Evolutionary conservation across 331 rosid genomes (phyloP), one percentile per base, ranked within the genome.

Genomic region (Stylosanthes scabra): DNA sequence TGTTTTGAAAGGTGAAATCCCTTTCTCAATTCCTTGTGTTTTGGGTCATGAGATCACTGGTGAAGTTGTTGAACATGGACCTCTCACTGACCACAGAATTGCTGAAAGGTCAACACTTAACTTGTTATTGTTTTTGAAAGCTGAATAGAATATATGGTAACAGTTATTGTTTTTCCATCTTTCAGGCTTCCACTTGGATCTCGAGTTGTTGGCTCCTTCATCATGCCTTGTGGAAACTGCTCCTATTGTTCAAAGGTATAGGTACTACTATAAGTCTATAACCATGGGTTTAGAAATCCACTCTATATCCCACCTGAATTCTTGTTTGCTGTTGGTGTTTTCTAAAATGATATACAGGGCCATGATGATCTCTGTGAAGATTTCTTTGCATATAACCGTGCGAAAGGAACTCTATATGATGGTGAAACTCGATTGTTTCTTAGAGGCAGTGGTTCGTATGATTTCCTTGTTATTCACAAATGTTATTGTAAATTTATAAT

Each of bases 181-280:
- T 63, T 66, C 87, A 93, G 98, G 80, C 87, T 86, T 77, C 98
- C 96, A 0, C 47, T 91, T 73, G 97, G 98, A 62, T 88, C 96
- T 63, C 88, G 70, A 67, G 96, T 82, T 57, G 85, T 94, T 57
- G 97, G 98, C 59, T 81, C 98, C 82, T 94, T 91, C 77, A 94
- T 91, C 86, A 91, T 94, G 97, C 97, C 98, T 80, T 94, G 98
- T 76, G 98, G 98, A 16, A 87, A 77, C 79, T 93, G 98, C 81
- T 84, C 82, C 51, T 91, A 68, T 69, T 91, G 98, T 86, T 85
- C 98, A 16, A 91, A 91, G 91, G 98, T 94, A 75, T 66, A 91
- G 91, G 98, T 94, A 75, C 68, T 63, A 14, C 57, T 67, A 15
- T 40, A 41, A 31, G 5, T 5, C 57, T 67, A 15, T 40, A 41